A percentile compares a stretch with the other conserved stretches of the same genome.
Conservation (phyloP, 306 rosid genomes). For the Abrus precatorius region DNA sequence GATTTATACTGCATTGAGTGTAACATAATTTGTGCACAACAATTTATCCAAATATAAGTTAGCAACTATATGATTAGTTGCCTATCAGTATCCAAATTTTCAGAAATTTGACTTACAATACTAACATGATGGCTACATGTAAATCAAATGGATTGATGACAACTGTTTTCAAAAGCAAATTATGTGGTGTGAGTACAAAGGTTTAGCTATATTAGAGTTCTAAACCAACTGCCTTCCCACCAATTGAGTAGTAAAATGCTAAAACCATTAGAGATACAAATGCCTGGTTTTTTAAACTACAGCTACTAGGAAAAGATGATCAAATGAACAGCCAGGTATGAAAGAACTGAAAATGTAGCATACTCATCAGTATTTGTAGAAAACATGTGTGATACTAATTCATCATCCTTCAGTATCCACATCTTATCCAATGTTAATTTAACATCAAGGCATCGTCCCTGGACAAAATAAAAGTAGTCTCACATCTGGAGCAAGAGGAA, state of each 20-base stretch:
- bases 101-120: conserved; percentile 17
- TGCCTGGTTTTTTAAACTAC: conserved; percentile 25
- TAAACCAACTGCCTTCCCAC: conserved; percentile 26
- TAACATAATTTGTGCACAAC: conserved; percentile 6
- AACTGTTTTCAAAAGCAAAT: conserved; percentile 2
- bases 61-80: neutral
- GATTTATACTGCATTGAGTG: conserved; percentile 10
- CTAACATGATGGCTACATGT: conserved; percentile 10
- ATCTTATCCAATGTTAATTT: conserved; percentile 77
- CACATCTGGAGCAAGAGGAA: conserved; percentile 35
- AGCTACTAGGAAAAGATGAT: conserved; percentile 13
- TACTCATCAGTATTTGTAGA: conserved; percentile 62
- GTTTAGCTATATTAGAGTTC: conserved; percentile 18
- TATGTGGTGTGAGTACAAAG: conserved; percentile 3
- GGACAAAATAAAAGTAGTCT: conserved; percentile 52
- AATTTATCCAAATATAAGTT: conserved; percentile 29
- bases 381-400: conserved; percentile 64
- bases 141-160: conserved; percentile 29
- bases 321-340: conserved; percentile 34
- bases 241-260: conserved; percentile 16
- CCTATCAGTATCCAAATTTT: conserved; percentile 3
- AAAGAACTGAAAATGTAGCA: conserved; percentile 49
- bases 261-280: conserved; percentile 29
- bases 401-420: conserved; percentile 87
- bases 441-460: conserved; percentile 90